Evolutionary conservation across 441 rosid species (phyloP), one percentile per base, ranked within the genome.

Genomic region (Hypseocharis bilobata): DNA sequence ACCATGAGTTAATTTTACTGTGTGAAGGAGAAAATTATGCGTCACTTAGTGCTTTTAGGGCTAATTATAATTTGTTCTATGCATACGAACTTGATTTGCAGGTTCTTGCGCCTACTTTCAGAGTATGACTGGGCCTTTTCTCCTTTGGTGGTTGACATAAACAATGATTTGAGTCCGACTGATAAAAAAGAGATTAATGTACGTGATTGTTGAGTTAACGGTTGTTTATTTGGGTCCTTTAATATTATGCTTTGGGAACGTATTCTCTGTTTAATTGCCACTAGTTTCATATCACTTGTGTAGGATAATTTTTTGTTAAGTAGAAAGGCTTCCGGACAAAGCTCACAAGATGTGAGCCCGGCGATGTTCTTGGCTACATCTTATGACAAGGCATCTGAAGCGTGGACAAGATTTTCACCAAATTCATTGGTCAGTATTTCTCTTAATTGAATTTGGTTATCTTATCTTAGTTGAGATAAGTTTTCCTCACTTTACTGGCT

Each of bases 371-470:
- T 90, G 70, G 92, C 94, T 34, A 88, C 96, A 40, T 79, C 92
- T 62, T 90, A 90, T 74, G 98, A 92, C 76, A 88, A 78, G 82
- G 85, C 86, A 79, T 92, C 97, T 40, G 98, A 88, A 67, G 92
- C 92, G 58, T 92, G 98, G 98, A 92, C 98, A 19, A 22, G 77
- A 63, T 67, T 55, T 66, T 84, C 88, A 1, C 98, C 94, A 47
- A 92, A 70, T 76, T 59, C 75, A 58, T 23, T 66, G 91, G 98
- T 92, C 69, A 72, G 89, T 86, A 34, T 28, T 75, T 76, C 44
- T 69, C 69, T 20, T 56, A 65, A 5, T 52, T 77, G 60, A 72
- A 34, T 32, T 38, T 75, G 60, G 45, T 1, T 65, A 49, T 77
- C 49, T 45, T 45, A 45, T 45, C 52, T 3, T n/a, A 45, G 19